phyloP scores from a whole-genome alignment of 78 protist genomes.

The Bodo saltans region DNA sequence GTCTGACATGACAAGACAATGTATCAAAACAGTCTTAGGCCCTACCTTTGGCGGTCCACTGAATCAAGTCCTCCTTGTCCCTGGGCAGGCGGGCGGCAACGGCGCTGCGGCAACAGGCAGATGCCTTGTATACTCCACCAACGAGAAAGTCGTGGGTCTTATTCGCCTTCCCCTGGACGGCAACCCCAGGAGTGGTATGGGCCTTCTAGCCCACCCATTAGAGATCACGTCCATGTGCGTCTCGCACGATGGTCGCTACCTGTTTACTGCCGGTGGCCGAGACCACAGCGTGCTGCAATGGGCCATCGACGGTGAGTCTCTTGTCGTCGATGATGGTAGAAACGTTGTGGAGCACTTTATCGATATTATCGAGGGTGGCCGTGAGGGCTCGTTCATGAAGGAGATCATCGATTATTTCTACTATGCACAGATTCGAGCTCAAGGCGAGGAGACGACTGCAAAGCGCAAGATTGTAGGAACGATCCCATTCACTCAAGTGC shows the following conservation, averaged over 20 bases:
- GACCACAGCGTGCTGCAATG: slow-evolving; percentile 18
- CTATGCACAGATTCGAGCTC: slow-evolving; percentile 51
- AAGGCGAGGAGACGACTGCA: slow-evolving; percentile 39
- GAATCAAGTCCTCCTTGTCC: slow-evolving; percentile 6
- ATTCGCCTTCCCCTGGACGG: slow-evolving; percentile 59
- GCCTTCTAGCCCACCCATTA: slow-evolving; percentile 59
- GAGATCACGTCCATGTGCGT: slow-evolving; percentile 3
- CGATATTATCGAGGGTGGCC: slow-evolving; percentile 43
- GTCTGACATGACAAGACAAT: neutral
- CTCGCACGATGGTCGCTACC: slow-evolving; percentile 39
- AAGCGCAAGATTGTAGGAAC: slow-evolving; percentile 13
- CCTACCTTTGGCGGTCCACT: slow-evolving; percentile 54
- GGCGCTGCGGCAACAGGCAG: neutral
- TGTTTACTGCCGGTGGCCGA: slow-evolving; percentile 45
- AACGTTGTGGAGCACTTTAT: slow-evolving; percentile 28
- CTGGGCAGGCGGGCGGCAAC: neutral
- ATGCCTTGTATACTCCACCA: slow-evolving; percentile 33
- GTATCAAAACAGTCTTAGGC: slow-evolving; percentile 14
- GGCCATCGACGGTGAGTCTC: neutral
- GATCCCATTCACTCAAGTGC: slow-evolving; percentile 41
- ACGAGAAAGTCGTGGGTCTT: slow-evolving; percentile 49
- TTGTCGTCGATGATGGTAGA: neutral
- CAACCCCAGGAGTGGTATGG: slow-evolving; percentile 53
- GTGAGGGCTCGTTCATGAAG: slow-evolving; percentile 23
- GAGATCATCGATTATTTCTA: slow-evolving; percentile 50